Conservation (phyloP, 805 yeast genomes). For the Zygosaccharomyces lentus region DNA sequence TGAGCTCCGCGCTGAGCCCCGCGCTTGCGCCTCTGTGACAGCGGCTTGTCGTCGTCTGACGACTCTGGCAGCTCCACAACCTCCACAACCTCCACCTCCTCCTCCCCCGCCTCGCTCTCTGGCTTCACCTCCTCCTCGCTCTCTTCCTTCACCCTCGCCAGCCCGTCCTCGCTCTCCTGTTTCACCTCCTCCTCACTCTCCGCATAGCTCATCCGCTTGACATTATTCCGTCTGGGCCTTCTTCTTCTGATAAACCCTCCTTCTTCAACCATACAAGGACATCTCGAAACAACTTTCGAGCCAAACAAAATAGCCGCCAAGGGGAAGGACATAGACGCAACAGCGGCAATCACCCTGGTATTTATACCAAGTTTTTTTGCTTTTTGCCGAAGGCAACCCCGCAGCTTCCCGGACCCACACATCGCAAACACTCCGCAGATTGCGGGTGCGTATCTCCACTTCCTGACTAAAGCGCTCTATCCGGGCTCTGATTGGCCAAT, state of each 20-base stretch:
- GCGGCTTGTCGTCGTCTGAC: constrained; percentile 22
- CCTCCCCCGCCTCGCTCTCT: constrained; percentile 5
- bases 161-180: neutral
- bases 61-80: neutral
- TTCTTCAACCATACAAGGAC: constrained; percentile 18
- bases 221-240: constrained; percentile 25
- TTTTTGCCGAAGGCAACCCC: neutral
- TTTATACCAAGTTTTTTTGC: neutral
- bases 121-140: constrained; percentile 2
- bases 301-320: neutral
- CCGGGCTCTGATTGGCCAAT: neutral
- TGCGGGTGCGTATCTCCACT: neutral
- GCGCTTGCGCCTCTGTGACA: constrained; percentile 15
- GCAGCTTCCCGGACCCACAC: neutral
- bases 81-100: constrained; percentile 8
- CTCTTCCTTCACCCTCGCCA: constrained; percentile 4
- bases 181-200: constrained; percentile 28
- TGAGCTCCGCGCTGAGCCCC: neutral
- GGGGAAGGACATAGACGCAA: neutral
- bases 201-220: constrained; percentile 35
- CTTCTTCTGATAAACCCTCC: constrained; percentile 34
- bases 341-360: neutral
- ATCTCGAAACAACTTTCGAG: neutral
- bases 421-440: neutral
- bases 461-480: neutral